These are phyloP conservation scores for Diaporthe citriasiana DNA, from an alignment of 2,329 filamentous ascomycete genomes.

Conservation along the genomic window DNA sequence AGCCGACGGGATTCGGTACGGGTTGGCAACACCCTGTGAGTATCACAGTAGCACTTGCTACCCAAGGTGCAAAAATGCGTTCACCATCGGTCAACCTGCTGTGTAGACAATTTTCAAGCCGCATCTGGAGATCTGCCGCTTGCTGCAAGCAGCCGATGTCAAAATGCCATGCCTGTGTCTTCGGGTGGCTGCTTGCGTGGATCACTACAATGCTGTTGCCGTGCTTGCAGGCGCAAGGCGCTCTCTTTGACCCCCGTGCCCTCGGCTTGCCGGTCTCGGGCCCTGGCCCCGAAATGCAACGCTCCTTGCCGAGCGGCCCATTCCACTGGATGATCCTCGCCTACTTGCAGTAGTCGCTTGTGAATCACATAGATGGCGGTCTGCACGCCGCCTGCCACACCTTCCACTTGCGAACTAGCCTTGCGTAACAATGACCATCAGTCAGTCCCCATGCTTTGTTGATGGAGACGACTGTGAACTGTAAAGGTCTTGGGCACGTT, in stretches of 20 bases:
- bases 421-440: neutral
- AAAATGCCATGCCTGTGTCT: neutral
- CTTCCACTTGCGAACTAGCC: slow-evolving; percentile 30
- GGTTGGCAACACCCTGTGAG: neutral
- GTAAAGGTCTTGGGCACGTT: neutral
- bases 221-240: slow-evolving; percentile 19
- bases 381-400: slow-evolving; percentile 18
- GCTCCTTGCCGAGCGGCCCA: slow-evolving; percentile 4
- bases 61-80: neutral
- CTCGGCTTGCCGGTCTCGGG: slow-evolving; percentile 40
- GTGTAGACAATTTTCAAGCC: neutral
- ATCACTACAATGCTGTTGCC: neutral
- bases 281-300: neutral
- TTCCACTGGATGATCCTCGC: slow-evolving; percentile 17
- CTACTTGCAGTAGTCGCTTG: slow-evolving; percentile 21
- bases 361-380: slow-evolving; percentile 34
- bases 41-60: neutral
- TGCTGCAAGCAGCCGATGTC: slow-evolving; percentile 11
- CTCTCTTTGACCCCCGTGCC: slow-evolving; percentile 11
- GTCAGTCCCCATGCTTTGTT: neutral
- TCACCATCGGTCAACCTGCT: neutral
- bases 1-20: slow-evolving; percentile 26
- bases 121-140: neutral
- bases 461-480: neutral
- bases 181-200: slow-evolving; percentile 6